A percentile compares a stretch with the other conserved stretches of the same genome.
phyloP scores from a whole-genome alignment of 495 filamentous ascomycete genomes.

The Cairneyella variabilis region DNA sequence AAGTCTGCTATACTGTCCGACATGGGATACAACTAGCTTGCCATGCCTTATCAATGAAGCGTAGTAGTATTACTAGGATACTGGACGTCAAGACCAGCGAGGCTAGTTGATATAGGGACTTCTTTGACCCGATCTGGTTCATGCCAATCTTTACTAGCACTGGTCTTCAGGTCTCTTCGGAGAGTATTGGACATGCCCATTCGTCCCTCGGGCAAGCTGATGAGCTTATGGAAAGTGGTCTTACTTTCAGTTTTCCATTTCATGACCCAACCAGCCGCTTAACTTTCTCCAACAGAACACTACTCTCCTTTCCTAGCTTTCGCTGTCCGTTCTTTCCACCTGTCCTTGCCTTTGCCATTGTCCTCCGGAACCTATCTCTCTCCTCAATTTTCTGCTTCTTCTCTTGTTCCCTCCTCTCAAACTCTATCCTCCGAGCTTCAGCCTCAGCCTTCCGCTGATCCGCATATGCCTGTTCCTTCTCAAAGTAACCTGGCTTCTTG shows the following conservation, averaged over 20 bases:
- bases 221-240: too few species aligned
- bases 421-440: conserved; percentile 55
- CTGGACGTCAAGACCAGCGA: too few species aligned
- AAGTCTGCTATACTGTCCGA: too few species aligned
- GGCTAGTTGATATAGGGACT: too few species aligned
- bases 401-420: conserved; percentile 51
- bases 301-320: conserved; percentile 81
- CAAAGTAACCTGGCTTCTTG: conserved; percentile 65
- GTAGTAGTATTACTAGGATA: too few species aligned
- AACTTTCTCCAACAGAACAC: conserved; percentile 76
- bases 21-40: too few species aligned
- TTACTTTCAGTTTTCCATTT: not conserved
- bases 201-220: too few species aligned
- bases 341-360: conserved; percentile 70
- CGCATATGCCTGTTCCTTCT: conserved; percentile 70
- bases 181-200: conserved; percentile 1
- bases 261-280: conserved; percentile 58
- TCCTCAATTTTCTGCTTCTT: conserved; percentile 52
- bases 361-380: conserved; percentile 59
- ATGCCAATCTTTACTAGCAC: too few species aligned
- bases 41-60: too few species aligned
- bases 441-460: conserved; percentile 60
- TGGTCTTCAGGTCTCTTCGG: too few species aligned
- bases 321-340: conserved; percentile 75
- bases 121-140: too few species aligned